phyloP scores from a whole-genome alignment of 208 protist genomes.

The Leishmania gerbilli region DNA sequence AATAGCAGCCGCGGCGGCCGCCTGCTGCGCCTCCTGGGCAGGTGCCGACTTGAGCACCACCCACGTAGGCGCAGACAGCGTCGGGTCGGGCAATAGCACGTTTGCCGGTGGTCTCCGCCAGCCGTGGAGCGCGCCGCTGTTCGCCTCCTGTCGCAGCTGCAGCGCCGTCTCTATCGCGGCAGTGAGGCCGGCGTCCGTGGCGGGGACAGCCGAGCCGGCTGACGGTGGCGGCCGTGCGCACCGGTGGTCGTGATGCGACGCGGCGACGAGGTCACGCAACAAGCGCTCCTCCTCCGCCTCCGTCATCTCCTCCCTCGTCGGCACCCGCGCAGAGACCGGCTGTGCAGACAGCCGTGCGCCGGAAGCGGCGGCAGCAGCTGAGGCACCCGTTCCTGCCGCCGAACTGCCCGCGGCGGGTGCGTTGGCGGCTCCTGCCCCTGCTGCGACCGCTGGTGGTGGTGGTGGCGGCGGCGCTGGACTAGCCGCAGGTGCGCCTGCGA shows the following conservation, averaged over 20 bases:
- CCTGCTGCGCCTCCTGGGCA: slow-evolving; percentile 23
- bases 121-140: slow-evolving; percentile 11
- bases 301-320: slow-evolving; percentile 9
- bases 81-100: slow-evolving; percentile 32
- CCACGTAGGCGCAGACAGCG: slow-evolving; percentile 10
- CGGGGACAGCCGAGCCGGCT: background rate
- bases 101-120: slow-evolving; percentile 36
- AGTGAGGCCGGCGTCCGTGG: background rate
- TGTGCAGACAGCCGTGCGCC: background rate
- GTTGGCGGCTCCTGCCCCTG: background rate
- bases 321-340: background rate
- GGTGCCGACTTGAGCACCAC: slow-evolving; percentile 9
- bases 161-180: slow-evolving; percentile 6
- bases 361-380: background rate
- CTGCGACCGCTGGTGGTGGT: background rate
- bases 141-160: slow-evolving; percentile 8
- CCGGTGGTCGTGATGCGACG: background rate
- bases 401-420: background rate
- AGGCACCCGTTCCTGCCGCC: background rate
- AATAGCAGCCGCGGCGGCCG: slow-evolving; percentile 1
- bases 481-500: background rate
- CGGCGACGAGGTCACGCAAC: slow-evolving; percentile 9
- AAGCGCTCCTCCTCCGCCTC: slow-evolving; percentile 14
- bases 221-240: too few relatives aligned
- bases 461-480: background rate